phyloP scores from a whole-genome alignment of 2,329 filamentous ascomycete genomes.

The Myotisia sp. region DNA sequence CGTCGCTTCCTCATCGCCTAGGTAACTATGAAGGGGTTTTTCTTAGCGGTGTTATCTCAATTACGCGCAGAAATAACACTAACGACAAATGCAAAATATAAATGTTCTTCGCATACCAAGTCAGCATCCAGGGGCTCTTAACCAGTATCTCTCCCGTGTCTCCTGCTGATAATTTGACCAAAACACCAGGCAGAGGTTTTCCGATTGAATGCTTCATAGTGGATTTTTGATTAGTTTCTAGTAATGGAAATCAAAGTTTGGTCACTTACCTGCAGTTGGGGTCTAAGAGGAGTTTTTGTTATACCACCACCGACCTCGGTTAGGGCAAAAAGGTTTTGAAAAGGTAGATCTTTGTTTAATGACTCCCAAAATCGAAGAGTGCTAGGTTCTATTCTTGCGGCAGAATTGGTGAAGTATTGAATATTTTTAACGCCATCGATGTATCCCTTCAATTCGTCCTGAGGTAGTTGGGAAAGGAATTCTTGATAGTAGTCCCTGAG shows the following conservation, averaged over 20 bases:
- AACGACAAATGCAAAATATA: too few species aligned
- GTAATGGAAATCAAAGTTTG: too few species aligned
- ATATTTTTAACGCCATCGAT: not conserved
- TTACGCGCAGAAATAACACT: too few species aligned
- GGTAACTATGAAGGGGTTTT: too few species aligned
- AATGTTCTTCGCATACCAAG: too few species aligned
- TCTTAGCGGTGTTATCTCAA: too few species aligned
- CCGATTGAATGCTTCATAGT: too few species aligned
- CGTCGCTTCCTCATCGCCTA: slow-evolving; percentile 7
- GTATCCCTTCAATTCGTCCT: not conserved
- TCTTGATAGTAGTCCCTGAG: not conserved
- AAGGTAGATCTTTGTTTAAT: slow-evolving; percentile 1
- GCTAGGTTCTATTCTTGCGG: not conserved
- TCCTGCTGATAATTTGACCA: slow-evolving; percentile 23
- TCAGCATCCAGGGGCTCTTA: slow-evolving; percentile 12
- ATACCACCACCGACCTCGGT: slow-evolving; percentile 7
- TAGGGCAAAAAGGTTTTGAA: slow-evolving; percentile 4
- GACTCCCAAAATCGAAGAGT: slow-evolving; percentile 3
- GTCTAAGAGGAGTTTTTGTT: not conserved
- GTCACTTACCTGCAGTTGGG: not conserved
- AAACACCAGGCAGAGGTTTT: too few species aligned
- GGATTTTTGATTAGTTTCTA: too few species aligned
- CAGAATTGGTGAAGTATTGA: not conserved
- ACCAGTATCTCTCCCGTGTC: slow-evolving; percentile 12
- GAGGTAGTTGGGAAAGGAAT: not conserved